These are phyloP conservation scores for Calonectria hawksworthii DNA, from an alignment of 2,329 filamentous ascomycete species.

Conservation along the genomic window DNA sequence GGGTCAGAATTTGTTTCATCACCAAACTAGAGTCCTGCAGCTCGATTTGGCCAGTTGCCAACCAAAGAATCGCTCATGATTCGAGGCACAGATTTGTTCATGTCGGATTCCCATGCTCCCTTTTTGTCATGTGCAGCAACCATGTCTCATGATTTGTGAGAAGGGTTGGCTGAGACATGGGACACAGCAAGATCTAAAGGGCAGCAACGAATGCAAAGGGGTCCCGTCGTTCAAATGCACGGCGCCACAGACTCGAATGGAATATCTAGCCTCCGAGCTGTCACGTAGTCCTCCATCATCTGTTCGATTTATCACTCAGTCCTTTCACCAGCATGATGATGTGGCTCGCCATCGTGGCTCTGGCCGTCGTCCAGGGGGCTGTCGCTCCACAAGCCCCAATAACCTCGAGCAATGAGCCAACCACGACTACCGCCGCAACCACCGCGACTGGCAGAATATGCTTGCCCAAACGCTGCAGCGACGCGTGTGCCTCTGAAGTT, in stretches of 20 bases:
- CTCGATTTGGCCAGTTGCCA: neutral
- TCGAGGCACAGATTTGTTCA: neutral
- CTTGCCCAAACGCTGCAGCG: neutral
- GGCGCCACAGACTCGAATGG: neutral
- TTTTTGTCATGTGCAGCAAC: neutral
- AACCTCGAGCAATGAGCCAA: neutral
- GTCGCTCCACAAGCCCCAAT: neutral
- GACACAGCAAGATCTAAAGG: neutral
- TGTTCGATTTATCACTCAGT: neutral
- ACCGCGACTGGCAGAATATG: neutral
- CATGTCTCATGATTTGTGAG: neutral
- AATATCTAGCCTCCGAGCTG: neutral
- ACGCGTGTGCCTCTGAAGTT: neutral
- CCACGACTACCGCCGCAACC: neutral
- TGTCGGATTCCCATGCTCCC: neutral
- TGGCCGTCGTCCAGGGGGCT: neutral
- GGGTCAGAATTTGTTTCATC: neutral
- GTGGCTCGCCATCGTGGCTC: neutral
- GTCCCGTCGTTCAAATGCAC: neutral
- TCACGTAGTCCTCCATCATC: neutral
- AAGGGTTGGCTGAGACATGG: neutral
- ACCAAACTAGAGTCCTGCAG: neutral
- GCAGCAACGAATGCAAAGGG: neutral
- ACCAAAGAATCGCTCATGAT: neutral
- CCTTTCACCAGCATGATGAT: neutral